phyloP scores from a whole-genome alignment of 176 grass and related monocot genomes.

The Oryza coarctata region DNA sequence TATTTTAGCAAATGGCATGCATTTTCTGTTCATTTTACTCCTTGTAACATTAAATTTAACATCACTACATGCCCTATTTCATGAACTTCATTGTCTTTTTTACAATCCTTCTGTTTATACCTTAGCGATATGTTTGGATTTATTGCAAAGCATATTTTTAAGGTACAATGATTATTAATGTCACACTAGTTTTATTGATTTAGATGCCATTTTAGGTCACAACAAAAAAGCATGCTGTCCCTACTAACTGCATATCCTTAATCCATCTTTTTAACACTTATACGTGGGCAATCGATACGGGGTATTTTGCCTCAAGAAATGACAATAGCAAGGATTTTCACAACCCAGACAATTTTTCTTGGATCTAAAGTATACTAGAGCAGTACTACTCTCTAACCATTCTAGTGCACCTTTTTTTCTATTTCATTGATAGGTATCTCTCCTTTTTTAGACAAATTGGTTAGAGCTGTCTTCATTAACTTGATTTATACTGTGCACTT shows the following conservation, averaged over 20 bases:
- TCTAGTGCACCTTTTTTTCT: neutral
- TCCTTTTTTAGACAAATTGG: neutral
- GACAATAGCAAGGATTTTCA: neutral
- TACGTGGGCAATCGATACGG: neutral
- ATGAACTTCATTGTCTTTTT: neutral
- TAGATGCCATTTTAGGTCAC: neutral
- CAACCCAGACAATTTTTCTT: neutral
- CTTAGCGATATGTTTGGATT: neutral
- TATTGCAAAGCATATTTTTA: neutral
- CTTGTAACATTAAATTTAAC: slow-evolving; percentile 9
- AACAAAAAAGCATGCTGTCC: neutral
- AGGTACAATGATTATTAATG: neutral
- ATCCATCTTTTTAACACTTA: neutral
- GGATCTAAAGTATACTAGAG: neutral
- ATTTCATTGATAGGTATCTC: neutral
- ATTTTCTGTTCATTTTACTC: neutral
- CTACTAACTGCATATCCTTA: neutral
- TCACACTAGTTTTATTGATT: neutral
- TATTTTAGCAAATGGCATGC: neutral
- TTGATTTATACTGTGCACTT: slow-evolving; percentile 13
- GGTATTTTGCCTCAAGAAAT: slow-evolving; percentile 3
- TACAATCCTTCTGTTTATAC: neutral
- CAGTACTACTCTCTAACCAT: neutral
- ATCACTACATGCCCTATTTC: neutral
- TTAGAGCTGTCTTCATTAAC: neutral